Conservation (phyloP, 768 basidiomycete genomes). For the Mycena amicta region DNA sequence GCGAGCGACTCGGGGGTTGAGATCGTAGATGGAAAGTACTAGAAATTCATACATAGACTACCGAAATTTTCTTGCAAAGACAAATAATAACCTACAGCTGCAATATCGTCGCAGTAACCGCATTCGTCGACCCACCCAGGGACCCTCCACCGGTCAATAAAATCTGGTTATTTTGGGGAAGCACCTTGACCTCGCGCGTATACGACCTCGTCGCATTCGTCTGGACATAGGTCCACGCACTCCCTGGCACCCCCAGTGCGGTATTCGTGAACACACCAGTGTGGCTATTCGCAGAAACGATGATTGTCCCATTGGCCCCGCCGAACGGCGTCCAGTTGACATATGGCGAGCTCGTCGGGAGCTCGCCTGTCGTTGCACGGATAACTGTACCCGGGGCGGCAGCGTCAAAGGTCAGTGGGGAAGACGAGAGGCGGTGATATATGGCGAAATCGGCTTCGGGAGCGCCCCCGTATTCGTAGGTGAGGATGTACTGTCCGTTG, state of each 20-base stretch:
- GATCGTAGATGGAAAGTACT: neutral
- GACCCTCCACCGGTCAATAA: constrained; percentile 21
- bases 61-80: no score
- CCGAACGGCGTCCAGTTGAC: constrained; percentile 23
- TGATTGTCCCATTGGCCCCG: constrained; percentile 22
- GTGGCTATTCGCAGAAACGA: constrained; percentile 22
- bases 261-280: constrained; percentile 22
- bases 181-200: constrained; percentile 17
- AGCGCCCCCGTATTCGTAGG: constrained; percentile 23
- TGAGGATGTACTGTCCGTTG: constrained; percentile 22
- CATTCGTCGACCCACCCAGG: constrained; percentile 19
- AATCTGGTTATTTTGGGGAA: constrained; percentile 16
- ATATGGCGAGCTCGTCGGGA: constrained; percentile 19
- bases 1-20: constrained; percentile 59
- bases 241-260: constrained; percentile 14
- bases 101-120: constrained; percentile 21
- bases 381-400: constrained; percentile 9
- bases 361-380: constrained; percentile 15
- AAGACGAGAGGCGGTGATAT: constrained; percentile 20
- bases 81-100: constrained; percentile 1
- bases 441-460: constrained; percentile 14
- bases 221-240: constrained; percentile 20
- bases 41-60: no score
- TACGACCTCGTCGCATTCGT: constrained; percentile 21
- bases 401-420: constrained; percentile 20